Evolutionary conservation across 2,329 filamentous ascomycete genomes (phyloP).

Genomic region (Talaromyces funiculosus): DNA sequence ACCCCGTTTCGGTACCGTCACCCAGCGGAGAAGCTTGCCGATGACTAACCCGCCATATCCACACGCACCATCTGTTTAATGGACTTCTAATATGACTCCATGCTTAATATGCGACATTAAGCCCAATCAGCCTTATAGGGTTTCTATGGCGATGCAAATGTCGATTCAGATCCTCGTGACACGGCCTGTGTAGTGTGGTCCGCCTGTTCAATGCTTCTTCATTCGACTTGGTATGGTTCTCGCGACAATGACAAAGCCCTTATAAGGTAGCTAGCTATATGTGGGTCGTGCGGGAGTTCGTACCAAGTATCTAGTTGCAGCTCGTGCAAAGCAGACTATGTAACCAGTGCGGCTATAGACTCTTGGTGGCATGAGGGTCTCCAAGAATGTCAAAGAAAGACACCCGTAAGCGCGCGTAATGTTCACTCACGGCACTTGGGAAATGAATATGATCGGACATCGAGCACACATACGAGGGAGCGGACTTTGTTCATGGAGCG

Average conservation of each 20-base stretch:
- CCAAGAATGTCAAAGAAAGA: background rate
- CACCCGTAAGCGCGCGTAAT: background rate
- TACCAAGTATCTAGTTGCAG: background rate
- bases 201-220: background rate
- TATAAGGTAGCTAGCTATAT: background rate
- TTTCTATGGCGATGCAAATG: background rate
- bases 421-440: background rate
- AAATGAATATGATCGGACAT: background rate
- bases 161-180: background rate
- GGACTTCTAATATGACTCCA: background rate
- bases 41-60: background rate
- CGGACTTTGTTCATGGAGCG: background rate
- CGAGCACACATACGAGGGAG: background rate
- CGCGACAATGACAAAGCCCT: background rate
- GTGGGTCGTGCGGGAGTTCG: background rate
- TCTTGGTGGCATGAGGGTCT: background rate
- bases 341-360: background rate
- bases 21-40: constrained; percentile 3
- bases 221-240: background rate
- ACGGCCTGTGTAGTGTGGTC: background rate
- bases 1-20: background rate
- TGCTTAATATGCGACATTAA: background rate
- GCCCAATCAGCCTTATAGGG: background rate
- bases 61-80: background rate
- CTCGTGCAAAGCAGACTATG: background rate